Evolutionary conservation across 805 yeast species (phyloP).

Genomic region (Wickerhamomyces alni): DNA sequence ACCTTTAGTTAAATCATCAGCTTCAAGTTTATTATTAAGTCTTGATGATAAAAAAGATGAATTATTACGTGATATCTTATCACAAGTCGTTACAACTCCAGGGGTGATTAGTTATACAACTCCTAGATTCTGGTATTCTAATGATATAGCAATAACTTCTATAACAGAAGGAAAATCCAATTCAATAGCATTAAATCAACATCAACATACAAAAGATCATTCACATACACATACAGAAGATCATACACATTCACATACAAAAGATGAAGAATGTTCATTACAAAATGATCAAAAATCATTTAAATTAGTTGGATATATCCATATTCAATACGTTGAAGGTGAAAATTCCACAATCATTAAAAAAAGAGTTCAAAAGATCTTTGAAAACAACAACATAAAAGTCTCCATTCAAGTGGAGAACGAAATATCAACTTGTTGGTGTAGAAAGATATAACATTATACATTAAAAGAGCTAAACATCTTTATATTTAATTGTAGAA

Average conservation of each 20-base stretch:
- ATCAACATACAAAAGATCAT: background rate
- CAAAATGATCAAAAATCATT: conserved; percentile 15
- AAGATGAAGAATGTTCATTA: conserved; percentile 6
- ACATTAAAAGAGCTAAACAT: too few species aligned
- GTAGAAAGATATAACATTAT: conserved; percentile 29
- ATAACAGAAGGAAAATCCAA: conserved; percentile 20
- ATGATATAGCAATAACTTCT: conserved; percentile 24
- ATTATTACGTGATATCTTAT: conserved; percentile 54
- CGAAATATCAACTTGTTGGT: conserved; percentile 64
- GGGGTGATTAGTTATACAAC: conserved; percentile 84
- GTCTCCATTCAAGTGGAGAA: conserved; percentile 64
- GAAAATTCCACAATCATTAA: conserved; percentile 59
- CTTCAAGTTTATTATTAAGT: conserved; percentile 62
- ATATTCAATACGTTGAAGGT: conserved; percentile 63
- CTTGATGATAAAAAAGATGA: conserved; percentile 56
- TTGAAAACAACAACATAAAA: conserved; percentile 43
- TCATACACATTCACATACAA: conserved; percentile 3
- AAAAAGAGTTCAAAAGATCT: conserved; percentile 50
- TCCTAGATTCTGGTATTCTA: conserved; percentile 85
- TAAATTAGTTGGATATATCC: conserved; percentile 69
- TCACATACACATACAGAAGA: background rate
- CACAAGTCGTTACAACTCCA: conserved; percentile 60
- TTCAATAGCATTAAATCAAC: conserved; percentile 7
- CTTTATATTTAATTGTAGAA: too few species aligned
- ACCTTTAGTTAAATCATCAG: conserved; percentile 79